Base-by-base conservation (phyloP, 169 alveolate genomes). In the Ichthyophthirius multifiliis region DNA sequence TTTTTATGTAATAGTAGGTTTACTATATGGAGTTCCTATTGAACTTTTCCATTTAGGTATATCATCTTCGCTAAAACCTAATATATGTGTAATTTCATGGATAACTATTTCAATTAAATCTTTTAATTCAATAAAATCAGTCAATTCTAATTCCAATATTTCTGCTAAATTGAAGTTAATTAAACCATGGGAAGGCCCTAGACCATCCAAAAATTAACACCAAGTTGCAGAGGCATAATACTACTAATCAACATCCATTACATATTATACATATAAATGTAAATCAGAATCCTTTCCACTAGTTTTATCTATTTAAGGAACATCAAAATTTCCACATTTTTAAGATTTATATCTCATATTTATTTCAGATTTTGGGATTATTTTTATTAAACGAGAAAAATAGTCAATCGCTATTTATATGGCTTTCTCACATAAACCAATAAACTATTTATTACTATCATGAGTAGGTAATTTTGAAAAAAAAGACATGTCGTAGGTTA, bases 261-360 rank as follows among this genome's bases (percentile, higher is more conserved):
- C 46, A 15, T 18, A 43, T 37, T 6, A 6, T 3, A 18, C 55
- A 74, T 27, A 75, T 45, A 48, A 41, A 46, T 46, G 41, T 55
- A 1, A 47, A 27, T 4, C 9, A 16, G 34, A 82, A 65, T 20
- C 47, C 62, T 84, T 75, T 83, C 41, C 43, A 75, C 41, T 83
- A 84, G 9, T 74, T 67, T 41, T 65, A 64, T 47, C 75, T 46
- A 32, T 43, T 23, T 34, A 65, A 35, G 2, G 71, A n/a, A n/a
- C n/a, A n/a, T n/a, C n/a, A n/a, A n/a, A n/a, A n/a, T n/a, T n/a
- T n/a, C n/a, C n/a, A n/a, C n/a, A n/a, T n/a, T n/a, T n/a, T n/a
- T n/a, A n/a, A n/a, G n/a, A n/a, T n/a, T n/a, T n/a, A n/a, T n/a
- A 55, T n/a, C 31, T 55, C 71, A 55, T 55, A 7, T 7, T 9